These are phyloP conservation scores for Lodderomyces margitis DNA, from an alignment of 1,139 yeast genomes.

Conservation along the genomic window DNA sequence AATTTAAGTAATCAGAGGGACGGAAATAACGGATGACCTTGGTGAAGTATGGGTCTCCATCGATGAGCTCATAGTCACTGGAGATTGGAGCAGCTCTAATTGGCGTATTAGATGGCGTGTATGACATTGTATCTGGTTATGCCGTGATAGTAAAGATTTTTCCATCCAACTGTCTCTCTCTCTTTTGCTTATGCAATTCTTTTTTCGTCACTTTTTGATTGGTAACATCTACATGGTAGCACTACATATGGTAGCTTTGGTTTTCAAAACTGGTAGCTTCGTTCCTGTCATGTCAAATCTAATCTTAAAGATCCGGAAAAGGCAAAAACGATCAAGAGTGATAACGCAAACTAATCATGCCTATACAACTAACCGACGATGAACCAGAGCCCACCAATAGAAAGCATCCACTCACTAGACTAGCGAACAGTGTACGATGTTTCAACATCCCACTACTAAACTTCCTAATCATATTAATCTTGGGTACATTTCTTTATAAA, in stretches of 20 bases:
- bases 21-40: conserved; percentile 76
- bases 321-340: too few species aligned
- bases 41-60: conserved; percentile 73
- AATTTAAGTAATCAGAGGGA: conserved; percentile 58
- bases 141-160: too few species aligned
- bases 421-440: conserved; percentile 35
- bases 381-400: conserved; percentile 1
- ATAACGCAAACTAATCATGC: conserved; percentile 18
- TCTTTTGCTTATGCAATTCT: conserved; percentile 4
- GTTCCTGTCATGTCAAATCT: too few species aligned
- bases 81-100: conserved; percentile 44
- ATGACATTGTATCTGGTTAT: conserved; percentile 44
- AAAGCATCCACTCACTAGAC: conserved; percentile 20
- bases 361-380: conserved; percentile 21
- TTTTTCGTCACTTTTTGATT: conserved; percentile 14
- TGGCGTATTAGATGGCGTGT: conserved; percentile 40
- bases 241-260: not conserved
- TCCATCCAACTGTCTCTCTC: not conserved
- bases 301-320: too few species aligned
- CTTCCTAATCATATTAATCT: conserved; percentile 47
- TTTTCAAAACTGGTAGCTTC: too few species aligned
- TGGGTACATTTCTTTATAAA: conserved; percentile 49
- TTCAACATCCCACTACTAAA: conserved; percentile 52
- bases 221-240: conserved; percentile 10
- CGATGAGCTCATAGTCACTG: conserved; percentile 57